These are phyloP conservation scores for Strigomonas culicis DNA, from an alignment of 208 protist species.

Conservation along the genomic window DNA sequence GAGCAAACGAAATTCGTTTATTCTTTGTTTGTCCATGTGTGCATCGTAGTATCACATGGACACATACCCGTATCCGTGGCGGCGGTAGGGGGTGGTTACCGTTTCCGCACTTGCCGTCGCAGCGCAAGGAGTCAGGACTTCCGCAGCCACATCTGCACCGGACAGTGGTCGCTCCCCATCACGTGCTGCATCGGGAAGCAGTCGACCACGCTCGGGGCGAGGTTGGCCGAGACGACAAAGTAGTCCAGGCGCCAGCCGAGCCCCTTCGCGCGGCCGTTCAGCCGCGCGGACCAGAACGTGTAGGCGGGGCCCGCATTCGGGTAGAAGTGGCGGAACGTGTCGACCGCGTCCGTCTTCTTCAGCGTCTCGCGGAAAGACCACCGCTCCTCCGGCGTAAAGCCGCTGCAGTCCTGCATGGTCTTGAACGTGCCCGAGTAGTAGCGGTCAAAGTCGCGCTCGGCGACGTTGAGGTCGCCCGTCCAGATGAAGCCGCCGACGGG, in stretches of 20 bases:
- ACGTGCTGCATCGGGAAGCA: constrained; percentile 80
- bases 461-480: constrained; percentile 93
- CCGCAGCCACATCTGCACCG: constrained; percentile 82
- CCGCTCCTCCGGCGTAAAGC: constrained; percentile 92
- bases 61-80: too few species aligned
- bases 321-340: constrained; percentile 89
- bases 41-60: too few species aligned
- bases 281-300: constrained; percentile 85
- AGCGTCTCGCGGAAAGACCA: constrained; percentile 70
- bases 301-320: constrained; percentile 66
- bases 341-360: constrained; percentile 40
- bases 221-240: constrained; percentile 77
- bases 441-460: constrained; percentile 92
- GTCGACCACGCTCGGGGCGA: constrained; percentile 68
- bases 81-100: background rate
- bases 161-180: constrained; percentile 87
- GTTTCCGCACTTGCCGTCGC: constrained; percentile 14
- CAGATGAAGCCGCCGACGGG: constrained; percentile 70
- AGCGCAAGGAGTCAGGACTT: constrained; percentile 40
- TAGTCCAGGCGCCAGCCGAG: constrained; percentile 94
- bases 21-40: too few species aligned
- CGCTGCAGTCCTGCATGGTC: constrained; percentile 88
- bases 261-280: constrained; percentile 54
- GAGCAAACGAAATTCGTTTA: background rate
- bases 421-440: constrained; percentile 81